Base-by-base conservation (phyloP, 768 basidiomycete genomes). In the Serpula lacrymans region DNA sequence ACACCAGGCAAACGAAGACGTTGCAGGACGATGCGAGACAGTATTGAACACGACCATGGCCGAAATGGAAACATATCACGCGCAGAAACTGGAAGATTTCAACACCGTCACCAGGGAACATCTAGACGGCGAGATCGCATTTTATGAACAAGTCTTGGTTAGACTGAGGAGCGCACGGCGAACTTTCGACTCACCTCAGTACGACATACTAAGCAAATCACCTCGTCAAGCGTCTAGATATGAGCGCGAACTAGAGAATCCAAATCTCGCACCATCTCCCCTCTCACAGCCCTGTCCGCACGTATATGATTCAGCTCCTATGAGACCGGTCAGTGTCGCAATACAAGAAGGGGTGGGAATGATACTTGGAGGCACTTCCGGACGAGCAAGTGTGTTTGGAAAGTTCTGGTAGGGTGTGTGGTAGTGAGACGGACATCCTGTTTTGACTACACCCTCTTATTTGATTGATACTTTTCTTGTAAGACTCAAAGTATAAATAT, bases 31-130 rank as follows among this genome's bases (percentile, higher is more conserved):
- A 14, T 91, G 86, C 57, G 90, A 94, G 62, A 92, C 90, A 0
- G 87, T 91, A 6, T 65, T 94, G 20, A 92, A 93, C 58, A 81
- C 80, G 7, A 91, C 89, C 2, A 83, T 90, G 80, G 87, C 90
- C 1, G 89, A 93, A 66, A 80, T 92, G 70, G 84, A 88, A 36
- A 79, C 74, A 1, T 87, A 89, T 50, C 86, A 89, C 54, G 61
- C 66, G 0, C 84, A 88, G 58, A 86, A 88, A 58, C 55, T 59
- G 6, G 84, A 87, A 52, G 87, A 90, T 49, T 80, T 91, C 45
- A 60, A 67, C 12, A 62, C 55, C 1, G 47, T 87, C 11, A 64
- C 78, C 4, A 76, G 68, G 43, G 83, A 84, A 27, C 81, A 88
- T 55, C 72, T 92, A 3, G 86, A 90, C 48, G 83, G 80, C 6